A percentile compares a stretch with the other conserved stretches of the same genome.
phyloP scores from a whole-genome alignment of 2,329 filamentous ascomycete species.

The Cytospora piceae region DNA sequence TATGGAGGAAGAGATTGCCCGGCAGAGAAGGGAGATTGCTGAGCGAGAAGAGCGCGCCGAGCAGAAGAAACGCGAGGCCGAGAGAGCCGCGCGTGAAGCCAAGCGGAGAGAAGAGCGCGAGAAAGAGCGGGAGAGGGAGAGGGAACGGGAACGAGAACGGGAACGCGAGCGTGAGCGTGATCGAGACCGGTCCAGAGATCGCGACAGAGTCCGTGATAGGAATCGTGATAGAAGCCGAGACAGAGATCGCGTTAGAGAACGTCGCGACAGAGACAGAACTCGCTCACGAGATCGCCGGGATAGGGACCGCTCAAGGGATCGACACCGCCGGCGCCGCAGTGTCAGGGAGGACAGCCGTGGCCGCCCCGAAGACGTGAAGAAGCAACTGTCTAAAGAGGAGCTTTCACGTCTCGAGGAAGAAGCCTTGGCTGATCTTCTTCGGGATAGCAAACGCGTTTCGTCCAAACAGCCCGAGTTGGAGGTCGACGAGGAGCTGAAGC shows the following conservation, averaged over 20 bases:
- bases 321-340: constrained; percentile 41
- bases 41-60: constrained; percentile 50
- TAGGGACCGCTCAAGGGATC: constrained; percentile 36
- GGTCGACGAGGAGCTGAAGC: constrained; percentile 58
- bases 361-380: constrained; percentile 52
- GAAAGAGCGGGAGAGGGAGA: constrained; percentile 51
- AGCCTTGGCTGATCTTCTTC: constrained; percentile 60
- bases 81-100: constrained; percentile 40
- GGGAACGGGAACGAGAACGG: constrained; percentile 54
- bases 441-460: constrained; percentile 58
- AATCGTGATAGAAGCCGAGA: constrained; percentile 42
- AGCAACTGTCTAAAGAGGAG: constrained; percentile 62
- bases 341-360: constrained; percentile 41
- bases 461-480: constrained; percentile 58
- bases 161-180: constrained; percentile 48
- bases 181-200: constrained; percentile 43
- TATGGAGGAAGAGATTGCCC: constrained; percentile 64
- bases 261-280: constrained; percentile 37
- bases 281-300: constrained; percentile 33
- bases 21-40: constrained; percentile 61
- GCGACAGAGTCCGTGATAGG: constrained; percentile 43
- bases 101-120: constrained; percentile 42
- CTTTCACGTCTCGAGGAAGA: constrained; percentile 61
- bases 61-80: constrained; percentile 39
- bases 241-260: constrained; percentile 34